Evolutionary conservation across 495 filamentous ascomycete genomes (phyloP), one percentile per base, ranked within the genome.

Genomic region (Hypoxylon perforatum): DNA sequence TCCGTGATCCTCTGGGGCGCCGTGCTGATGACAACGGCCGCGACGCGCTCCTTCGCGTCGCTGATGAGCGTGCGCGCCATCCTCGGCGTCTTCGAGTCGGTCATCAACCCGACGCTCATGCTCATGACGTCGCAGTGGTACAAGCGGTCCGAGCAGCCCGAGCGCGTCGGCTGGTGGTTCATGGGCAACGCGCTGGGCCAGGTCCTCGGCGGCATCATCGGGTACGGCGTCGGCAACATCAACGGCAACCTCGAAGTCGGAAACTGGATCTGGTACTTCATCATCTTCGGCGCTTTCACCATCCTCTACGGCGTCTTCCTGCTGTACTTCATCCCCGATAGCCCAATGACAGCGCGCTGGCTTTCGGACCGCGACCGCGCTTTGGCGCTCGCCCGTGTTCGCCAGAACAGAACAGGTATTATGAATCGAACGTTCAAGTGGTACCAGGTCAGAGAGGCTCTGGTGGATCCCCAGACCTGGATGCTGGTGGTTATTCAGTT

Each of bases 161-260:
- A 82, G 69, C 66, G 74, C 71, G 17, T 81, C 4, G 79, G 78
- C 41, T 80, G 80, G 71, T 77, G 75, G 28, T 80, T 74, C 58
- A 75, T 73, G 48, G 75, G 70, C 14, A 81, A 80, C 62, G 77
- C 70, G 14, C 67, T 81, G 38, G 76, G 75, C 2, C 78, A 71
- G 57, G 67, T 80, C 38, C 69, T 82, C 62, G 78, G 81, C 4
- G 78, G 78, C 18, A 60, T 84, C 0, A 71, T 82, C 57, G 77
- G 65, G 15, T 83, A 77, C 61, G 78, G 71, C 0, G 78, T 80
- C 23, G 81, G 79, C 18, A 72, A 75, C 58, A 67, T 81, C 56
- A 53, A 68, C 9, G 66, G 67, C 17, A 62, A 66, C 11, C 60
- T 79, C 1, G 51, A 66, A 6, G 54, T 57, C 39, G 54, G 54